These are phyloP conservation scores for Ophiostoma triangulosporum DNA, from an alignment of 2,329 filamentous ascomycete genomes.

Conservation along the genomic window DNA sequence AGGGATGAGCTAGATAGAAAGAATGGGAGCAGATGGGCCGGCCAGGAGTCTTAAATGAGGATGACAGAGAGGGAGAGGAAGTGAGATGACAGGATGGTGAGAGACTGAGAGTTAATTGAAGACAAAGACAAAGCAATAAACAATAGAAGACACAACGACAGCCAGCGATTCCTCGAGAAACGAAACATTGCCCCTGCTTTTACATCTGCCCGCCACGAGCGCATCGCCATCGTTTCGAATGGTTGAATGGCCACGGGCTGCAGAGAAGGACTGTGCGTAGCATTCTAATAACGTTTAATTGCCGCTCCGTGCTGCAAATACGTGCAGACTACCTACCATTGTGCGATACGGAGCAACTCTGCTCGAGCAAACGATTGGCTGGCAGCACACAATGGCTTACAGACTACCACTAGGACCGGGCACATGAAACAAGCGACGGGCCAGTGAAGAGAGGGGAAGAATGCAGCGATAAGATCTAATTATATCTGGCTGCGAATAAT, in stretches of 20 bases:
- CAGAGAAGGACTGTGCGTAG: neutral
- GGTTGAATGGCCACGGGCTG: slow-evolving; percentile 16
- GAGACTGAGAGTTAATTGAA: neutral
- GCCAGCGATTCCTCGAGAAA: neutral
- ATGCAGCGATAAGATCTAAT: neutral
- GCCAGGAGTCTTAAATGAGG: slow-evolving; percentile 1
- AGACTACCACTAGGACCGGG: slow-evolving; percentile 11
- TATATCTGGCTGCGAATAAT: neutral
- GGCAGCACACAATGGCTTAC: neutral
- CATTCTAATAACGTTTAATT: no score
- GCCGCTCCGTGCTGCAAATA: neutral
- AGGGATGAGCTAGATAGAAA: slow-evolving; percentile 1
- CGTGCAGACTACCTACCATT: no score
- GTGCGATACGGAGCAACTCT: no score
- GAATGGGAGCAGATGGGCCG: neutral
- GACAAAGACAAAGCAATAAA: slow-evolving; percentile 1
- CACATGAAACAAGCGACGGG: slow-evolving; percentile 21
- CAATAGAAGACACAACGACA: neutral
- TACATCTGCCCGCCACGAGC: slow-evolving; percentile 18
- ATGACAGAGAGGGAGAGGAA: neutral
- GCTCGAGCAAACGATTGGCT: slow-evolving; percentile 14
- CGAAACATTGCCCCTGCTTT: neutral
- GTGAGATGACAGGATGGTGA: neutral
- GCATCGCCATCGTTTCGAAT: slow-evolving; percentile 10
- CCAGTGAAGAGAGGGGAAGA: slow-evolving; percentile 6